Base-by-base conservation (phyloP, 768 basidiomycete species). In the Obba rivulosa region DNA sequence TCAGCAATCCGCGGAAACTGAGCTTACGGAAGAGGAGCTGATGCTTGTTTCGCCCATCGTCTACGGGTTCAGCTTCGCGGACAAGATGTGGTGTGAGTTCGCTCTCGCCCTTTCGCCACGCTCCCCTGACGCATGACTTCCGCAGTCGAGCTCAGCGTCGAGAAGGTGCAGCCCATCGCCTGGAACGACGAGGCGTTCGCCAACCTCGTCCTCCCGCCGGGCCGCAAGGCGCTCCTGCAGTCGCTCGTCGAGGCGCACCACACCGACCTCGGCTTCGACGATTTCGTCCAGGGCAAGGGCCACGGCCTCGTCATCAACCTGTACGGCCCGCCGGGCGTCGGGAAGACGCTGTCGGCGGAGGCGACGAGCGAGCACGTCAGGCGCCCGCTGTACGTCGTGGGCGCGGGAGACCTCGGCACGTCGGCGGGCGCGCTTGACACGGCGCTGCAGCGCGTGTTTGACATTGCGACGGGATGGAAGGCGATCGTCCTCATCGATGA, bases 91-190 rank as follows among this genome's bases (percentile, higher is more conserved):
- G 80, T 62, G 78, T 80, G 57, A 48, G 76, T 70, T 0, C 4
- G n/a, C n/a, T 20, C 8, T 38, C 16, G 16, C 7, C 16, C 14
- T 16, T n/a, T 7, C n/a, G 16, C 16, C 5, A 5, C 14, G 20
- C n/a, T 20, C 20, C 4, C 14, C 8, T 16, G 37, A 38, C 37
- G 17, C 21, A 14, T 28, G 1, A 18, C 21, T 18, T 20, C 16
- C 16, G 13, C 50, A 83, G 80, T 83, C 49, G 81, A 79, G 57
- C 79, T 85, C 58, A 76, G 79, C 49, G 73, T 85, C 3, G 73
- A 77, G 38, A 69, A 75, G 43, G 67, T 85, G 40, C 45, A 63
- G 20, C 71, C 74, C 2, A 78, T 87, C 22, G 65, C 68, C 5
- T 64, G 62, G 62, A 60, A 59, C 49, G 61, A 65, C n/a, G 62